Evolutionary conservation across 2,329 filamentous ascomycete genomes (phyloP).

Genomic region (Nemania sp.): DNA sequence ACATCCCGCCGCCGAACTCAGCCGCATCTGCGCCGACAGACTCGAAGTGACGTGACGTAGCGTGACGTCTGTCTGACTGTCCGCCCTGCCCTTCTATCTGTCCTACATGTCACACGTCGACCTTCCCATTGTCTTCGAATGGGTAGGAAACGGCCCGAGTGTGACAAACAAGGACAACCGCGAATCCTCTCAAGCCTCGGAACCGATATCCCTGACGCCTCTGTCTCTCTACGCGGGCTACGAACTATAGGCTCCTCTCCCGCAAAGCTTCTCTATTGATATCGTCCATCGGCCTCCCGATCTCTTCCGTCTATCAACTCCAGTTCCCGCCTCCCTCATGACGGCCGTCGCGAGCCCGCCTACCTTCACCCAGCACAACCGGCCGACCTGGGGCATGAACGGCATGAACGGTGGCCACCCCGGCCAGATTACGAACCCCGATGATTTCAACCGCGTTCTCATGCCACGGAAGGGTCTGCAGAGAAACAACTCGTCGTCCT

Average conservation of each 20-base stretch:
- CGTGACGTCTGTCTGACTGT: background rate
- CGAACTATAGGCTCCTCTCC: background rate
- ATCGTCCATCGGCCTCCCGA: slow-evolving; percentile 15
- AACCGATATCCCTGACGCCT: slow-evolving; percentile 1
- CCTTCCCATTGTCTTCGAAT: slow-evolving; percentile 10
- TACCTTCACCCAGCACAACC: slow-evolving; percentile 65
- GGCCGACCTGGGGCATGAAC: slow-evolving; percentile 69
- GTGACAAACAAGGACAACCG: background rate
- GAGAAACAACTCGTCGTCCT: slow-evolving; percentile 89
- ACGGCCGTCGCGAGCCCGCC: slow-evolving; percentile 70
- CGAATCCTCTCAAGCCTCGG: background rate
- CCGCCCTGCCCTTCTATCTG: slow-evolving; percentile 6
- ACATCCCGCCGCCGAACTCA: background rate
- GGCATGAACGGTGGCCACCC: slow-evolving; percentile 43
- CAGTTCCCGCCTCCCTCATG: slow-evolving; percentile 53
- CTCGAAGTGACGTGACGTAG: slow-evolving; percentile 5
- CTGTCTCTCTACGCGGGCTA: background rate
- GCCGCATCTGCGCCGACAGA: slow-evolving; percentile 10
- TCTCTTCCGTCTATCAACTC: slow-evolving; percentile 26
- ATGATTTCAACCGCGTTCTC: slow-evolving; percentile 87
- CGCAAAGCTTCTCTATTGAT: slow-evolving; percentile 27
- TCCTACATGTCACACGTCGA: slow-evolving; percentile 18
- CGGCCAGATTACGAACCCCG: slow-evolving; percentile 68
- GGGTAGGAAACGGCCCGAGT: background rate
- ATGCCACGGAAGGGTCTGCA: slow-evolving; percentile 86